Evolutionary conservation across 768 basidiomycete species (phyloP), one percentile per base, ranked within the genome.

Genomic region (Russula sp.): DNA sequence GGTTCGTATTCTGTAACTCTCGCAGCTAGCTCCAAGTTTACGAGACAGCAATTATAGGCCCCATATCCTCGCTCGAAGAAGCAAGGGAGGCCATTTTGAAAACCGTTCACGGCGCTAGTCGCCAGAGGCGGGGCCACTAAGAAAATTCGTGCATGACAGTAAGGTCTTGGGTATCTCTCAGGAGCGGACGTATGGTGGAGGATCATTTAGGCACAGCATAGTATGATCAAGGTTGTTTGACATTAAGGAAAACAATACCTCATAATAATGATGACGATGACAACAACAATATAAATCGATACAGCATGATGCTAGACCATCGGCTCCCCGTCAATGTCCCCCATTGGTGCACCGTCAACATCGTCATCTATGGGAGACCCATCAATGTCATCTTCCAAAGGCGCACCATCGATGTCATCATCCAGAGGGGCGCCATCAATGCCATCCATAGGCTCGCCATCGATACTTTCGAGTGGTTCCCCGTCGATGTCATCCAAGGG

Each of bases 61-160:
- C 89, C 24, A 84, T 88, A 73, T 73, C 78, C 59, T 84, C 88
- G 63, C 83, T 93, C 57, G 72, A 80, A 61, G 79, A 81, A n/a
- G 92, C 92, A 18, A 93, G 85, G 75, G 84, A 88, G 38, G 87
- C 88, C 28, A 90, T 94, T 70, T 74, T 89, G 40, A 83, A 79
- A 73, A 84, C 87, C 75, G 66, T 69, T 36, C 67, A 65, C 26
- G 69, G 66, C 38, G 65, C 66, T 57, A 68, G 46, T 55, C 66
- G 68, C 59, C 68, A 67, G 59, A 59, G 59, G 34, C 54, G 65
- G 20, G 46, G 30, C 30, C 18, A 66, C 14, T 62, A 24, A 65
- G 48, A 24, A 32, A n/a, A n/a, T n/a, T 32, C 48, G 38, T 48
- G 16, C 34, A 36, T 50, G 30, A 51, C 26, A 49, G 20, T 56